Conservation (phyloP, 768 basidiomycete species). For the Galerina marginata region DNA sequence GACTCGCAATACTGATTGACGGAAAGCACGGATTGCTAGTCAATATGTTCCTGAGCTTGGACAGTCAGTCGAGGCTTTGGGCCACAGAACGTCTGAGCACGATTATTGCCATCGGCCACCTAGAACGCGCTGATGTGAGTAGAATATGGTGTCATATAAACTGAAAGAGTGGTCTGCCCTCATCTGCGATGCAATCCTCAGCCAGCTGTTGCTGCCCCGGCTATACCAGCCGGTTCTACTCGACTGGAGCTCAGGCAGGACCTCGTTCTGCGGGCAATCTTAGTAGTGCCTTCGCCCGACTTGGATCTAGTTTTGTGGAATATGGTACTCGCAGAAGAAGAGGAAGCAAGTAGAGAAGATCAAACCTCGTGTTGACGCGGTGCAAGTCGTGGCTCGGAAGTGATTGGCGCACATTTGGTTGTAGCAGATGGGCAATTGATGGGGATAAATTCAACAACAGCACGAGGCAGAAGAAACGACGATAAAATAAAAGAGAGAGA, state of each 20-base stretch:
- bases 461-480: constrained; percentile 11
- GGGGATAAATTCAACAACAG: background rate
- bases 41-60: constrained; percentile 59
- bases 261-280: constrained; percentile 59
- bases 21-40: constrained; percentile 57
- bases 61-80: constrained; percentile 48
- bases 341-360: constrained; percentile 6
- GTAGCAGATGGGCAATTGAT: constrained; percentile 11
- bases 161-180: background rate
- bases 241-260: constrained; percentile 46
- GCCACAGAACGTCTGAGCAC: constrained; percentile 54
- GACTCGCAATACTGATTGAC: constrained; percentile 54
- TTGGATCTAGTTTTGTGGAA: constrained; percentile 55
- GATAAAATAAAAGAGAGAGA: background rate
- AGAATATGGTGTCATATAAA: constrained; percentile 4
- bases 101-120: constrained; percentile 61
- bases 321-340: constrained; percentile 28
- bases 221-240: constrained; percentile 44
- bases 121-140: constrained; percentile 54
- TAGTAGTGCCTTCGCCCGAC: constrained; percentile 52
- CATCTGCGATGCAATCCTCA: constrained; percentile 23
- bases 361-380: background rate
- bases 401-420: constrained; percentile 12
- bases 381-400: background rate
- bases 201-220: constrained; percentile 47